phyloP scores from a whole-genome alignment of 306 rosid genomes.

The Glycine tomentella region DNA sequence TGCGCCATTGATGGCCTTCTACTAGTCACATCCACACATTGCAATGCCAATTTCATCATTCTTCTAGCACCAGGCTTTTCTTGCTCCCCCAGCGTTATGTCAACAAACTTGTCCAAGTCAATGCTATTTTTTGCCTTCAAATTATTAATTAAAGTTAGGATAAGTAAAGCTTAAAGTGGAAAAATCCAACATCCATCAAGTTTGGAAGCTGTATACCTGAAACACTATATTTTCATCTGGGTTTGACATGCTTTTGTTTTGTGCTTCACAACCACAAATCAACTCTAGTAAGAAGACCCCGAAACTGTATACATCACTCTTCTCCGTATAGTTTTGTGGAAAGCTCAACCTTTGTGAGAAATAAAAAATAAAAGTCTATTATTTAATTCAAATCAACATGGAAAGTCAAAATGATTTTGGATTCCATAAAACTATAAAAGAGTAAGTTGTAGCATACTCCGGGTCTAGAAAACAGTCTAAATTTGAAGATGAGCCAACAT shows the following conservation, averaged over 20 bases:
- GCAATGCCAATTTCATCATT: slow-evolving; percentile 56
- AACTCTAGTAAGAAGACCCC: slow-evolving; percentile 82
- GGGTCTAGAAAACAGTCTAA: slow-evolving; percentile 69
- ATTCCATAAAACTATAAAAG: not conserved
- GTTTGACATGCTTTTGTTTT: slow-evolving; percentile 48
- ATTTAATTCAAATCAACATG: slow-evolving; percentile 13
- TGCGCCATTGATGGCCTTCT: slow-evolving; percentile 62
- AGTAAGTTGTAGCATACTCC: slow-evolving; percentile 60
- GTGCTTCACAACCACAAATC: slow-evolving; percentile 68
- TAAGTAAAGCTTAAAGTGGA: not conserved
- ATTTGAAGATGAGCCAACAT: slow-evolving; percentile 64
- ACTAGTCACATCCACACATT: slow-evolving; percentile 45
- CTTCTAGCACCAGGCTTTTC: slow-evolving; percentile 49
- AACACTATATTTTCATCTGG: slow-evolving; percentile 52
- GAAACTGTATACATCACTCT: slow-evolving; percentile 73
- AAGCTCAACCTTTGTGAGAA: slow-evolving; percentile 57
- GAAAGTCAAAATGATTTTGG: not conserved
- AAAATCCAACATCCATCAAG: not conserved
- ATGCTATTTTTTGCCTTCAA: slow-evolving; percentile 56
- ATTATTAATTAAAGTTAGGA: not conserved
- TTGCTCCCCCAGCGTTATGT: slow-evolving; percentile 50
- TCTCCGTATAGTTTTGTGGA: slow-evolving; percentile 55
- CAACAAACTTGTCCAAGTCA: slow-evolving; percentile 54
- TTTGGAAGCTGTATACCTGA: slow-evolving; percentile 53
- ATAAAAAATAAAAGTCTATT: not conserved